These are phyloP conservation scores for Epichloe amarillans DNA, from an alignment of 2,329 filamentous ascomycete species.

Conservation along the genomic window DNA sequence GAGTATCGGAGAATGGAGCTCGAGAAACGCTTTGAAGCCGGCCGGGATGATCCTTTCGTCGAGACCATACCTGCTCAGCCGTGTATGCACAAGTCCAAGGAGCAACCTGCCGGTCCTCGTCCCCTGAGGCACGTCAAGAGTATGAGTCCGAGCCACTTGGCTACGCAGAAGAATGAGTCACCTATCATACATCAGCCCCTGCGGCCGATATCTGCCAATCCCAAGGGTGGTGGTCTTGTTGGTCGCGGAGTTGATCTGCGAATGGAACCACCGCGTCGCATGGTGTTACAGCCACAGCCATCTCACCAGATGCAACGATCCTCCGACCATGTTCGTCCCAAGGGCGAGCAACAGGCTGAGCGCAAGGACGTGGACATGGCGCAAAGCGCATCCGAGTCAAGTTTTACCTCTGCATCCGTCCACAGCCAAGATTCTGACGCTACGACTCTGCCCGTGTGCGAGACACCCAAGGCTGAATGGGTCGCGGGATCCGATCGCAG, in stretches of 20 bases:
- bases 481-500: background rate
- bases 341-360: constrained; percentile 1
- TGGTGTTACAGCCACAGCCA: constrained; percentile 5
- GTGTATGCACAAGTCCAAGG: constrained; percentile 1
- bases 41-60: constrained; percentile 19
- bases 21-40: background rate
- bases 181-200: background rate
- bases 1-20: background rate
- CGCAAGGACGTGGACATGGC: background rate
- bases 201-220: background rate
- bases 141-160: constrained; percentile 10
- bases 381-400: constrained; percentile 10
- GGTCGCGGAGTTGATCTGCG: background rate
- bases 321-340: constrained; percentile 9
- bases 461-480: constrained; percentile 8
- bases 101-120: constrained; percentile 6
- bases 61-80: constrained; percentile 7
- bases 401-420: constrained; percentile 16
- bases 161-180: background rate
- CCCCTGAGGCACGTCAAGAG: constrained; percentile 11
- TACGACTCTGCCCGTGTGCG: constrained; percentile 7
- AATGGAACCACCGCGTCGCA: background rate
- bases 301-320: constrained; percentile 2
- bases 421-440: constrained; percentile 10
- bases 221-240: background rate